Conservation (phyloP, 306 rosid genomes). For the Dryas drummondii region DNA sequence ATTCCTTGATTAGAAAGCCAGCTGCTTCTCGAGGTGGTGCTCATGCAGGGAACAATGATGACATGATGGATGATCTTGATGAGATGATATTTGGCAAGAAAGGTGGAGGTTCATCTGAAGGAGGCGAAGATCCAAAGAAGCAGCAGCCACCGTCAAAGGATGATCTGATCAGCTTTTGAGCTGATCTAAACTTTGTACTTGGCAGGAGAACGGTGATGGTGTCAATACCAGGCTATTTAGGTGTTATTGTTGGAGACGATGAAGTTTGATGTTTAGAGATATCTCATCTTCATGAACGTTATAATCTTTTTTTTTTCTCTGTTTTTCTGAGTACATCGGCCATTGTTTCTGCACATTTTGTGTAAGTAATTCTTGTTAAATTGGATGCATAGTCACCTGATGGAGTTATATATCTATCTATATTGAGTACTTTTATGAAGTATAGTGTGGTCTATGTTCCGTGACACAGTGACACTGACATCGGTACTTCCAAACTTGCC, state of each 20-base stretch:
- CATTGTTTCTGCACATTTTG: constrained; percentile 24
- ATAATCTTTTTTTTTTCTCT: neutral
- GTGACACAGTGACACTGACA: neutral
- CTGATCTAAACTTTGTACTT: constrained; percentile 12
- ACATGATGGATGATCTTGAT: constrained; percentile 98
- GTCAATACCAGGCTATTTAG: constrained; percentile 25
- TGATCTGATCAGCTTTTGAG: constrained; percentile 81
- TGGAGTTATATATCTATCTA: neutral
- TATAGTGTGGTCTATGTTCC: neutral
- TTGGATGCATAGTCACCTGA: constrained; percentile 3
- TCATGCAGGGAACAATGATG: constrained; percentile 73
- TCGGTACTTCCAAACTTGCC: neutral
- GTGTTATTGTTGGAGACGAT: constrained; percentile 28
- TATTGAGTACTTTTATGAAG: neutral
- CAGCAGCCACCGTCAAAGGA: constrained; percentile 63
- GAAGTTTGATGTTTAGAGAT: constrained; percentile 15
- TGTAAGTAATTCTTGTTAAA: constrained; percentile 22
- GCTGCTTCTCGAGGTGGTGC: constrained; percentile 54
- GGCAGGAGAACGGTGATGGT: constrained; percentile 24
- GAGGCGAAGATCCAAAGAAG: constrained; percentile 65
- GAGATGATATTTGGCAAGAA: constrained; percentile 97
- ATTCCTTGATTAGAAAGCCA: constrained; percentile 72
- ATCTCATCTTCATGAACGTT: constrained; percentile 14
- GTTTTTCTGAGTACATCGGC: constrained; percentile 1
- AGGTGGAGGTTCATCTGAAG: constrained; percentile 54